Percentiles rank a stretch among this genome's conserved stretches.
Conservation (phyloP, 805 yeast genomes). For the Saccharomycopsis schoenii region DNA sequence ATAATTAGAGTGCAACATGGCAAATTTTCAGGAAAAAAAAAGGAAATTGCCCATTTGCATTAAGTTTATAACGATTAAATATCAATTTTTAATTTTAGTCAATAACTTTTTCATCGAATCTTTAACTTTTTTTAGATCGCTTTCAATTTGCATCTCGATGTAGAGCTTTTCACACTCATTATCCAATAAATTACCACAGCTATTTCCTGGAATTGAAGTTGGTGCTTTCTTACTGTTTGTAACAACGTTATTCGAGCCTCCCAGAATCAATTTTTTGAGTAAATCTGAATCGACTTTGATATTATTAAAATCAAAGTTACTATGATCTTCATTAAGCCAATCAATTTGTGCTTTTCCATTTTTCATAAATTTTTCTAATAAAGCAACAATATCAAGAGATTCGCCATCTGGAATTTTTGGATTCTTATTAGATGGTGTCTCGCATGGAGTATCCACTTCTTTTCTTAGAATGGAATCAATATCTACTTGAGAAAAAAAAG, state of each 20-base stretch:
- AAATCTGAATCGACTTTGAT: constrained; percentile 4
- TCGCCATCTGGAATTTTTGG: constrained; percentile 69
- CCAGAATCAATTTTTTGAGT: neutral
- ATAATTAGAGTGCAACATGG: too few relatives aligned
- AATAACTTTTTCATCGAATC: constrained; percentile 1
- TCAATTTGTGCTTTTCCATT: neutral
- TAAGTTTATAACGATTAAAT: neutral
- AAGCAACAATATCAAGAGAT: constrained; percentile 47
- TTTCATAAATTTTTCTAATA: constrained; percentile 31
- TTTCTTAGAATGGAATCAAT: constrained; percentile 81
- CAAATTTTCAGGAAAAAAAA: neutral
- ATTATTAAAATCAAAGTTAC: constrained; percentile 5
- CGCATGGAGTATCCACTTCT: constrained; percentile 85
- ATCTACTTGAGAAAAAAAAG: constrained; percentile 91
- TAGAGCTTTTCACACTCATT: constrained; percentile 3
- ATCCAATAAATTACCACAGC: constrained; percentile 1
- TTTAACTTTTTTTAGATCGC: constrained; percentile 6
- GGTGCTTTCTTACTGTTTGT: neutral
- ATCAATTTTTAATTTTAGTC: neutral
- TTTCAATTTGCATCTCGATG: constrained; percentile 13
- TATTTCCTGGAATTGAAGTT: neutral
- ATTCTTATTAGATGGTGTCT: constrained; percentile 75
- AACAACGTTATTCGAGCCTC: neutral
- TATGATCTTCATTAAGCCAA: constrained; percentile 3
- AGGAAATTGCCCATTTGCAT: neutral